Evolutionary conservation across 495 filamentous ascomycete genomes (phyloP), one percentile per base, ranked within the genome.

Genomic region (Zalerion maritima): DNA sequence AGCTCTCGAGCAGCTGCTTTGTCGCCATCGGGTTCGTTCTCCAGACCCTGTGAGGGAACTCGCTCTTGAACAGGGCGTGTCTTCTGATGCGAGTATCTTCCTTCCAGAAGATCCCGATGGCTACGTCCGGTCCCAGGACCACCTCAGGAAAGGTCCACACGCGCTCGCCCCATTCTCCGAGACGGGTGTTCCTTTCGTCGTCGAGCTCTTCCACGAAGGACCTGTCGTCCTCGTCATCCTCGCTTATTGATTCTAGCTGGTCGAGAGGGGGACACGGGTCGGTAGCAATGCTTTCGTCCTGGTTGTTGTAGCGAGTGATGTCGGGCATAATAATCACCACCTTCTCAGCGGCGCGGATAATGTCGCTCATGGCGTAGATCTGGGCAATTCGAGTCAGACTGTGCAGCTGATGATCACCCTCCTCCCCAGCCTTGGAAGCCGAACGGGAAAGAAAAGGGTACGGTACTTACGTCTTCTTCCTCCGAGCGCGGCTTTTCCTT

Each of bases 81-180:
- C 10, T 33, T 17, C 12, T 41, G 38, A 21, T 43, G 36, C 7
- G 40, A 26, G 2, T 26, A 18, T 17, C n/a, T n/a, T n/a, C n/a
- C 22, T 24, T n/a, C n/a, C n/a, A n/a, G 2, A 4, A n/a, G n/a
- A n/a, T n/a, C n/a, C n/a, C n/a, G 20, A 58, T 49, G 3, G 24
- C 15, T 12, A 35, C 25, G 3, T 40, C 36, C 0, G 55, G 54
- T 22, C 36, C 37, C 2, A 65, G 53, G 1, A 67, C 37, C 5
- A 50, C 42, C 34, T 67, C 62, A 9, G 59, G 57, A 10, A 65
- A 47, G 2, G 58, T 64, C 62, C 62, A 67, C 20, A 64, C 32
- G n/a, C 60, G 45, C 9, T 37, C 30, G 8, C 57, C 60, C 60
- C 58, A 65, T 11, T 50, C 18, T 9, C 9, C n/a, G n/a, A n/a